Conservation (phyloP, 2,329 filamentous ascomycete genomes). For the Fusarium cicatricum region DNA sequence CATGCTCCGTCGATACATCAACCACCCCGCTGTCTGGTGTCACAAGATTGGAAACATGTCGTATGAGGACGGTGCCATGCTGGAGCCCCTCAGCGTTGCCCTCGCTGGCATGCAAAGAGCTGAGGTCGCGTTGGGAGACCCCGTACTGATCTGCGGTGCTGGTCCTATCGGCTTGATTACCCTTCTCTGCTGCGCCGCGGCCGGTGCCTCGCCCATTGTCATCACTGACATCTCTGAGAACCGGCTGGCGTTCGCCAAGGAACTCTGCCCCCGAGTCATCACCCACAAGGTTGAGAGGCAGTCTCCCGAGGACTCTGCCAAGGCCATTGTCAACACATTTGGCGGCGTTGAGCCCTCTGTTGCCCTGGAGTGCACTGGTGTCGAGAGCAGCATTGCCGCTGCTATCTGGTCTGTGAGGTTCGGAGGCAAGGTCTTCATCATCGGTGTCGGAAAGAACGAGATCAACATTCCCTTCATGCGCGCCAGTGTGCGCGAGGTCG, state of each 20-base stretch:
- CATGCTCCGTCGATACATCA: conserved; percentile 89
- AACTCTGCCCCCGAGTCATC: conserved; percentile 78
- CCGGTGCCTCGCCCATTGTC: conserved; percentile 88
- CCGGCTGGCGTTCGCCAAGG: conserved; percentile 83
- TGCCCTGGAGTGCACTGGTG: conserved; percentile 92
- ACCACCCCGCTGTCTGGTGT: conserved; percentile 93
- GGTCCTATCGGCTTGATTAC: conserved; percentile 94
- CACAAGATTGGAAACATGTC: conserved; percentile 95
- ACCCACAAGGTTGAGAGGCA: conserved; percentile 80
- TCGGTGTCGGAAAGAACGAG: conserved; percentile 94
- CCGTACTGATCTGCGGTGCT: conserved; percentile 88
- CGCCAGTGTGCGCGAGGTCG: conserved; percentile 87
- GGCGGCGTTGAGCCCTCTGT: conserved; percentile 83
- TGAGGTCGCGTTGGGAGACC: conserved; percentile 82
- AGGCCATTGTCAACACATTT: conserved; percentile 71
- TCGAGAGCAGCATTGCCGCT: conserved; percentile 85
- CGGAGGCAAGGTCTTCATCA: conserved; percentile 95
- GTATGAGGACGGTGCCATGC: conserved; percentile 87
- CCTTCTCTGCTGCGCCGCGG: conserved; percentile 82
- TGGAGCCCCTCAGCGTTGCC: conserved; percentile 90
- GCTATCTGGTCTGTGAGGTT: conserved; percentile 94
- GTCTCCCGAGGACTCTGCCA: conserved; percentile 75
- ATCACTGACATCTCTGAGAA: conserved; percentile 95
- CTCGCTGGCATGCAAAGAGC: conserved; percentile 88
- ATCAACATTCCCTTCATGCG: conserved; percentile 97